Evolutionary conservation across 345 rosid species (phyloP).

Genomic region (Aquilaria yunnanensis): DNA sequence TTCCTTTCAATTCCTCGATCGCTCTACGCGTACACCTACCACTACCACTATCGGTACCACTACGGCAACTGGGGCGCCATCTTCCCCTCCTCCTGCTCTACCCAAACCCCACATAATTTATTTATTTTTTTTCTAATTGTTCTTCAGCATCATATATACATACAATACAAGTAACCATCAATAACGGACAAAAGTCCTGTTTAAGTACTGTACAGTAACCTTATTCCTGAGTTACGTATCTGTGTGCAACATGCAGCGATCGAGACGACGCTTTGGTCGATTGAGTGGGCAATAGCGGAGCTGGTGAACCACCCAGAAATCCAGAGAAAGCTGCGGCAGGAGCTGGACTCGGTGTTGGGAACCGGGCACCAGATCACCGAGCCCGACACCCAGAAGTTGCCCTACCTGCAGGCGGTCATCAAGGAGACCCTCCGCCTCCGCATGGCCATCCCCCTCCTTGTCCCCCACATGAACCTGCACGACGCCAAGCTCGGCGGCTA

Average conservation of each 20-base stretch:
- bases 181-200: not conserved
- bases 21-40: too few species aligned
- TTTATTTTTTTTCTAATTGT: too few species aligned
- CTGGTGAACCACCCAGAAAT: constrained; percentile 86
- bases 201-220: too few species aligned
- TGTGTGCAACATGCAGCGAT: constrained; percentile 45
- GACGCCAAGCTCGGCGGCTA: constrained; percentile 84
- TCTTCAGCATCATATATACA: too few species aligned
- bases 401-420: constrained; percentile 91
- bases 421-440: constrained; percentile 88
- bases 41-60: too few species aligned
- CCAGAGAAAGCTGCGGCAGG: constrained; percentile 68
- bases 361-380: constrained; percentile 69
- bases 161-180: too few species aligned
- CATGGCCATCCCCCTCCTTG: constrained; percentile 97
- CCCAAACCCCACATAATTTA: too few species aligned
- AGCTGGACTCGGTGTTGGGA: constrained; percentile 77
- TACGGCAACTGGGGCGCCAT: too few species aligned
- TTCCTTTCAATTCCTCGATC: too few species aligned
- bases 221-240: too few species aligned
- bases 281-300: constrained; percentile 96
- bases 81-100: too few species aligned
- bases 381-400: constrained; percentile 71
- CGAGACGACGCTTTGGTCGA: constrained; percentile 94
- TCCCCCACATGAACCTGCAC: constrained; percentile 96